A percentile compares a stretch with the other conserved stretches of the same genome.
Evolutionary conservation across 169 alveolate species (phyloP).

Genomic region (Miamiensis avidus): DNA sequence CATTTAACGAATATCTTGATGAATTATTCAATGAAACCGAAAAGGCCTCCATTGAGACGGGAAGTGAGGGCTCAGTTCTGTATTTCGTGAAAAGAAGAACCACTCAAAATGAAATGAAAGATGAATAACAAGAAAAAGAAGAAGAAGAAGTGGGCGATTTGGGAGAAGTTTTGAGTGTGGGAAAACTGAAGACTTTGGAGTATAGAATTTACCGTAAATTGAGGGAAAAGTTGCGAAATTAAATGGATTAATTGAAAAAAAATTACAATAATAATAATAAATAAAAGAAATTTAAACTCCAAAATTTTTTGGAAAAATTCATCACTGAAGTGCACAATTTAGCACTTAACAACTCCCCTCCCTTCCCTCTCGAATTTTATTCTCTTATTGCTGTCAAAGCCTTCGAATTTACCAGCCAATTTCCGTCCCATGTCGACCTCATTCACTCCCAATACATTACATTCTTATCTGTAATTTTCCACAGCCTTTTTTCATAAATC

Average conservation of each 20-base stretch:
- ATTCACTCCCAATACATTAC: neutral
- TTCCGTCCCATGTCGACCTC: neutral
- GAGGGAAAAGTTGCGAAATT: constrained; percentile 70
- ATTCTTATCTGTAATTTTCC: neutral
- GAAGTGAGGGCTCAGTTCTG: neutral
- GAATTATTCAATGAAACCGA: neutral
- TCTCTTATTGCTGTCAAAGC: neutral
- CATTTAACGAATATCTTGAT: too few species aligned
- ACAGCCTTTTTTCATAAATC: too few species aligned
- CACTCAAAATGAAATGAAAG: too few species aligned
- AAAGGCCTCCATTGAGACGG: neutral
- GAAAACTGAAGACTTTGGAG: constrained; percentile 77
- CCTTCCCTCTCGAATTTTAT: neutral
- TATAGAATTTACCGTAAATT: constrained; percentile 75
- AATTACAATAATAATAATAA: too few species aligned
- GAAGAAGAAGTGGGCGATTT: neutral
- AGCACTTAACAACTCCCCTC: neutral
- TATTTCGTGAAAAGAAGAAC: neutral
- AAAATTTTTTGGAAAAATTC: neutral
- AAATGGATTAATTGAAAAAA: constrained; percentile 25
- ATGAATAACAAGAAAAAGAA: too few species aligned
- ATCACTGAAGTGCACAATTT: neutral
- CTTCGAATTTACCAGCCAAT: neutral
- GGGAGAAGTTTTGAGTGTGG: constrained; percentile 49
- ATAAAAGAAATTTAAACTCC: neutral